Conservation (phyloP, 2,329 filamentous ascomycete species). For the Xylariaceae sp. region DNA sequence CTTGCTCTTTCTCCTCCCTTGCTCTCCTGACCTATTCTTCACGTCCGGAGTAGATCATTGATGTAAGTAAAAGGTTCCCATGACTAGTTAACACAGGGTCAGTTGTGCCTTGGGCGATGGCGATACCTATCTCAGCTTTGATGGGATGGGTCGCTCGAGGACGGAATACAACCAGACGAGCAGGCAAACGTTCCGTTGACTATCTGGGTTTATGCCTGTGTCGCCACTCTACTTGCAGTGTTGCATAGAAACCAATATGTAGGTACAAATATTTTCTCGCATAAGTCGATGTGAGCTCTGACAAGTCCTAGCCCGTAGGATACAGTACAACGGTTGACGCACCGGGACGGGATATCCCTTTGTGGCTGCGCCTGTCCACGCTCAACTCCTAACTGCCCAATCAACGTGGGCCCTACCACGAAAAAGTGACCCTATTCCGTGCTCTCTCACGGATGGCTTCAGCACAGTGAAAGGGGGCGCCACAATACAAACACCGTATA, state of each 20-base stretch:
- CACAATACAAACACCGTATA: slow-evolving; percentile 19
- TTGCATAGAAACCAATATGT: not conserved
- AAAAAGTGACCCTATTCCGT: slow-evolving; percentile 1
- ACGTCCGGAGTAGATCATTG: not conserved
- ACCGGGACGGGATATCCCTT: slow-evolving; percentile 13
- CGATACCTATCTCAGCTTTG: not conserved
- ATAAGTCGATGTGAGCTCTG: slow-evolving; percentile 1
- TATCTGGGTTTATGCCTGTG: not conserved
- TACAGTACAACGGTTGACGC: slow-evolving; percentile 8
- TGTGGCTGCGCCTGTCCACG: slow-evolving; percentile 19
- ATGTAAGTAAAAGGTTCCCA: not conserved
- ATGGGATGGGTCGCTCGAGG: not conserved
- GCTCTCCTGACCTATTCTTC: not conserved
- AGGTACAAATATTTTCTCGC: not conserved
- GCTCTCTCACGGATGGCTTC: slow-evolving; percentile 17
- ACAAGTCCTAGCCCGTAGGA: slow-evolving; percentile 12
- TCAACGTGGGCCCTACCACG: not conserved
- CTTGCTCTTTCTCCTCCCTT: not conserved
- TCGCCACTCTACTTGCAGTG: not conserved
- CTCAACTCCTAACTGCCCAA: slow-evolving; percentile 21
- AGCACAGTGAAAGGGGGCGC: slow-evolving; percentile 28
- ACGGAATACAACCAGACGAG: not conserved
- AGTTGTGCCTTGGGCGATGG: not conserved
- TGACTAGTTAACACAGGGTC: not conserved
- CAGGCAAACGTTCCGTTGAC: not conserved